Evolutionary conservation across 1,284 basidiomycete species (phyloP).

Genomic region (Heterobasidion occidentale): DNA sequence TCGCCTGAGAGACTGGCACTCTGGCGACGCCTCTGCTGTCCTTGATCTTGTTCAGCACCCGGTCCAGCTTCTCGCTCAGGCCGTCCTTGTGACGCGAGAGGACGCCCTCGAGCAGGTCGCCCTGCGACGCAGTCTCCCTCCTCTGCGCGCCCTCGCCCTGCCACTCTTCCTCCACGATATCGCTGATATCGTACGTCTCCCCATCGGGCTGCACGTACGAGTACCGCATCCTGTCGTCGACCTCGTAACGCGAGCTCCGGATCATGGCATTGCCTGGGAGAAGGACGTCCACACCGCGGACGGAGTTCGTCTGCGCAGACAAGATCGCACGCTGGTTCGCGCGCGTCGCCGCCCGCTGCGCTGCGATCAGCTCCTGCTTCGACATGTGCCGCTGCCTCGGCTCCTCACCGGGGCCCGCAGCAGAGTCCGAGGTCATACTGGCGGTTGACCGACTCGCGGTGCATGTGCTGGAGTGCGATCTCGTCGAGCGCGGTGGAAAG

Average conservation of each 20-base stretch:
- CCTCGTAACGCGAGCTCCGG: constrained; percentile 72
- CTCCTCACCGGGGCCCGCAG: constrained; percentile 26
- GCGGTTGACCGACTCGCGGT: constrained; percentile 56
- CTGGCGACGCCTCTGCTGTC: constrained; percentile 29
- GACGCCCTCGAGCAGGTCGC: constrained; percentile 60
- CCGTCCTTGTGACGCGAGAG: constrained; percentile 48
- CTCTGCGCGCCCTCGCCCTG: constrained; percentile 34
- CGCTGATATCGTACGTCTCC: constrained; percentile 85
- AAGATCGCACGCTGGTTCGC: constrained; percentile 85
- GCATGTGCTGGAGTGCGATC: constrained; percentile 60
- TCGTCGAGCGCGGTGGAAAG: constrained; percentile 71
- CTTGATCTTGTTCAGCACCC: constrained; percentile 73
- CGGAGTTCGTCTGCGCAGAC: constrained; percentile 75
- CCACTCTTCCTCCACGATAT: constrained; percentile 86
- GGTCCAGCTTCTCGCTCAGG: constrained; percentile 67
- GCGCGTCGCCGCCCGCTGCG: constrained; percentile 76
- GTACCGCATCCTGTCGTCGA: constrained; percentile 74
- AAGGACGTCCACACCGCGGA: constrained; percentile 82
- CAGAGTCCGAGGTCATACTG: constrained; percentile 34
- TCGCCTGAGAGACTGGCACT: constrained; percentile 11
- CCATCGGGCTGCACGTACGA: constrained; percentile 86
- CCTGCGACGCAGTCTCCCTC: constrained; percentile 24
- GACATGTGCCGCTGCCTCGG: constrained; percentile 44
- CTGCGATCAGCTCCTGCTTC: constrained; percentile 86
- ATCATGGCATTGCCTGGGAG: constrained; percentile 79